Evolutionary conservation across 768 basidiomycete genomes (phyloP).

Genomic region (Lactarius sp.): DNA sequence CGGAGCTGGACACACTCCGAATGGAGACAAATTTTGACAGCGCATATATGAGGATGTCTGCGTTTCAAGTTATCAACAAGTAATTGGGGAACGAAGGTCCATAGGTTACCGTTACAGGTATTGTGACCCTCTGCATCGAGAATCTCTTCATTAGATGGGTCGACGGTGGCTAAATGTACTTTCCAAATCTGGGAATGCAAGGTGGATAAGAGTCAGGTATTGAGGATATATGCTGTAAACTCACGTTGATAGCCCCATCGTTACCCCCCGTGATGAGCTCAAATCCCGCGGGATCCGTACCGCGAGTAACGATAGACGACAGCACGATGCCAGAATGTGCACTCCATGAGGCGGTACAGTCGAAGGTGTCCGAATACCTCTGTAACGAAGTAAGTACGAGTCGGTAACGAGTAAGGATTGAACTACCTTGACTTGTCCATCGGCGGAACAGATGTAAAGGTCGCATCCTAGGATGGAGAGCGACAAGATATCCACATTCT

Average conservation of each 20-base stretch:
- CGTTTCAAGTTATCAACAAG: not conserved
- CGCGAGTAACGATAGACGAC: slow-evolving; percentile 59
- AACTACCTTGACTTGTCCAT: slow-evolving; percentile 62
- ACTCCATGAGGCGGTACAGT: slow-evolving; percentile 77
- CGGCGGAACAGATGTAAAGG: slow-evolving; percentile 47
- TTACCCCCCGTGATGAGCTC: slow-evolving; percentile 74
- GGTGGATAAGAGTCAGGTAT: slow-evolving; percentile 1
- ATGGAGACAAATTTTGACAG: slow-evolving; percentile 84
- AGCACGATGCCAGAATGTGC: slow-evolving; percentile 81
- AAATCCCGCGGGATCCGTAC: slow-evolving; percentile 33
- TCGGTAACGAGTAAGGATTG: not conserved
- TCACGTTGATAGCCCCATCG: slow-evolving; percentile 79
- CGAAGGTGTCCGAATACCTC: slow-evolving; percentile 82
- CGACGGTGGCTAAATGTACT: slow-evolving; percentile 27
- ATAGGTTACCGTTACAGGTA: slow-evolving; percentile 12
- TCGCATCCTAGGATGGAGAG: slow-evolving; percentile 62
- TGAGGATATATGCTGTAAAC: slow-evolving; percentile 5
- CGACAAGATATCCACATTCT: slow-evolving; percentile 80
- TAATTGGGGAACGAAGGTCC: not conserved
- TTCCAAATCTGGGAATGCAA: slow-evolving; percentile 38
- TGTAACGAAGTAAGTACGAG: slow-evolving; percentile 31
- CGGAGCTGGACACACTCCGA: slow-evolving; percentile 73
- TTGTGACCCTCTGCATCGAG: slow-evolving; percentile 10
- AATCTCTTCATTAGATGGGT: slow-evolving; percentile 14
- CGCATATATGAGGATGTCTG: slow-evolving; percentile 73